A percentile compares a stretch with the other conserved stretches of the same genome.
These are phyloP conservation scores for Calophaca sinica DNA, from an alignment of 306 rosid genomes.

Conservation along the genomic window DNA sequence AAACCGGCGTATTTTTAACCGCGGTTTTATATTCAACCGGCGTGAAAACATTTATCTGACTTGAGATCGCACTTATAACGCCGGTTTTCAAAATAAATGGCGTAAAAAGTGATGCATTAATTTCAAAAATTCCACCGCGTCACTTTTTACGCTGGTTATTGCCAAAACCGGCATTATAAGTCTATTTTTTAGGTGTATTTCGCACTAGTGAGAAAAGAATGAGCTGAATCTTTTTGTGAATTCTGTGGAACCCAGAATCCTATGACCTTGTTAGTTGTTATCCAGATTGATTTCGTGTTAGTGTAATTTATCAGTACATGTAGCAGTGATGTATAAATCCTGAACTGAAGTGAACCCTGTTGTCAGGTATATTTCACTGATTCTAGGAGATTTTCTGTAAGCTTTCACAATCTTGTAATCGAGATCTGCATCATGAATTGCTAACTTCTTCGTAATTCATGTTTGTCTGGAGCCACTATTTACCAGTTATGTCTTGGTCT, in stretches of 20 bases:
- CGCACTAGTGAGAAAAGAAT: too few relatives aligned
- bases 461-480: constrained; percentile 3
- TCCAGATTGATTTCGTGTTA: background rate
- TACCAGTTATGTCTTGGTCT: constrained; percentile 1
- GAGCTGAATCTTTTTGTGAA: constrained; percentile 3
- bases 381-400: constrained; percentile 20
- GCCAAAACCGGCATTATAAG: too few relatives aligned
- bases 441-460: constrained; percentile 7
- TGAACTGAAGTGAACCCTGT: background rate
- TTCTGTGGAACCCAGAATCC: constrained; percentile 16
- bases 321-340: constrained; percentile 15
- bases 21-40: too few relatives aligned
- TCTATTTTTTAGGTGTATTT: too few relatives aligned
- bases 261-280: constrained; percentile 17
- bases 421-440: background rate
- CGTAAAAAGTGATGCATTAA: too few relatives aligned
- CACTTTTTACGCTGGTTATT: too few relatives aligned
- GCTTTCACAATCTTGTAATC: background rate
- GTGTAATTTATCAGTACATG: background rate
- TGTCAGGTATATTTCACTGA: constrained; percentile 1
- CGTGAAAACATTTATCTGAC: too few relatives aligned
- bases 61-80: too few relatives aligned
- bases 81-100: too few relatives aligned
- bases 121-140: too few relatives aligned
- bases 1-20: too few relatives aligned